Evolutionary conservation across 2,329 filamentous ascomycete species (phyloP).

Genomic region (Rosellinia necatrix): DNA sequence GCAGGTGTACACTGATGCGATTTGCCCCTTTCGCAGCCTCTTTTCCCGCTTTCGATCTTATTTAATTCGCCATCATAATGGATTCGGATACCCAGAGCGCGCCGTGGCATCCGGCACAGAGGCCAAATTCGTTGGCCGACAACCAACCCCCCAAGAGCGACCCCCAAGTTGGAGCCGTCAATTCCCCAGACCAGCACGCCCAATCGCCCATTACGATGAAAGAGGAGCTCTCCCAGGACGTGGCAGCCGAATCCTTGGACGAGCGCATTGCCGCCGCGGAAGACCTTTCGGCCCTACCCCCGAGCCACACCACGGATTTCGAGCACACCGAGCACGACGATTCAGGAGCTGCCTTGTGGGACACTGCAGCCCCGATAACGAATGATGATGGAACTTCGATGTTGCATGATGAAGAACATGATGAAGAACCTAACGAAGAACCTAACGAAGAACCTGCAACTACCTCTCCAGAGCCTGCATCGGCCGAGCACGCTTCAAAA

Average conservation of each 20-base stretch:
- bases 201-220: conserved; percentile 13
- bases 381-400: neutral
- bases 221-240: neutral
- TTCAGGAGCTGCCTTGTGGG: conserved; percentile 36
- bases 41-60: conserved; percentile 34
- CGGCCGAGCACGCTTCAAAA: conserved; percentile 46
- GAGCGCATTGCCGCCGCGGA: conserved; percentile 26
- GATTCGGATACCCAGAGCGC: conserved; percentile 48
- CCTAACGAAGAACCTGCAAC: neutral
- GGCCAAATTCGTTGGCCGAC: conserved; percentile 48
- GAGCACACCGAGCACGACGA: conserved; percentile 34
- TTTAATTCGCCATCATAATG: conserved; percentile 46
- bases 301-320: conserved; percentile 29
- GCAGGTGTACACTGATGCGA: conserved; percentile 24
- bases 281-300: conserved; percentile 19
- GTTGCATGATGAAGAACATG: conserved; percentile 4
- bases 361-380: conserved; percentile 9
- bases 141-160: conserved; percentile 24
- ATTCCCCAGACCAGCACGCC: neutral
- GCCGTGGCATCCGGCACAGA: conserved; percentile 58
- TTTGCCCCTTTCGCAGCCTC: conserved; percentile 27
- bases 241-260: conserved; percentile 18
- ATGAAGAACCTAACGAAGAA: neutral
- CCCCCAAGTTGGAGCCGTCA: conserved; percentile 13
- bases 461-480: conserved; percentile 15